These are phyloP conservation scores for Ogataea corticis DNA, from an alignment of 805 yeast genomes.

Conservation along the genomic window DNA sequence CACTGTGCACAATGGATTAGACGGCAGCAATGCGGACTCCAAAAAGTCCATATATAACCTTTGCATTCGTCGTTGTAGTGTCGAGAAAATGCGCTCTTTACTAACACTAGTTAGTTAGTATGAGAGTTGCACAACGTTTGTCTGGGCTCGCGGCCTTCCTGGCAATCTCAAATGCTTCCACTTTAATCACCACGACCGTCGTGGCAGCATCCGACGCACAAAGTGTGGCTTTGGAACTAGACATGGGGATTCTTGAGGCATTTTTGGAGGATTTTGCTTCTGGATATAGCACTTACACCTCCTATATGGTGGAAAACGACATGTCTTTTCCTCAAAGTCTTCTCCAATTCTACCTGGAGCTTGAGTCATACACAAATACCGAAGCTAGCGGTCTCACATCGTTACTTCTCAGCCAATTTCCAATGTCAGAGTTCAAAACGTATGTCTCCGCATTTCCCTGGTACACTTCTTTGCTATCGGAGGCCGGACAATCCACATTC, in stretches of 20 bases:
- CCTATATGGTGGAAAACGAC: slow-evolving; percentile 34
- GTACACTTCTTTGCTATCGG: slow-evolving; percentile 30
- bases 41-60: no score
- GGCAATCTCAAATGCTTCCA: not conserved
- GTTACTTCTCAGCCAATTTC: slow-evolving; percentile 30
- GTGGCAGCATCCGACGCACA: slow-evolving; percentile 28
- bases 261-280: slow-evolving; percentile 35
- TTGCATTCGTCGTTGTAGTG: no score
- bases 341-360: slow-evolving; percentile 29
- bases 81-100: no score
- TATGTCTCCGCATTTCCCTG: slow-evolving; percentile 36
- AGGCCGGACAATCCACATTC: slow-evolving; percentile 27
- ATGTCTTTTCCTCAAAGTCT: slow-evolving; percentile 31
- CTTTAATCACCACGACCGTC: slow-evolving; percentile 27
- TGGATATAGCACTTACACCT: slow-evolving; percentile 32
- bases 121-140: not conserved
- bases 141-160: not conserved
- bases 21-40: not conserved
- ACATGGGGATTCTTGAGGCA: slow-evolving; percentile 32
- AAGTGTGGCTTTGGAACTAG: slow-evolving; percentile 34
- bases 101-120: not conserved
- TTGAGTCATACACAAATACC: slow-evolving; percentile 18
- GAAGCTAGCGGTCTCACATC: slow-evolving; percentile 26
- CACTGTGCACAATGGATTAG: not conserved
- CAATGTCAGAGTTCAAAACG: slow-evolving; percentile 35